phyloP scores from a whole-genome alignment of 2,329 filamentous ascomycete species.

The Cordyceps militaris region DNA sequence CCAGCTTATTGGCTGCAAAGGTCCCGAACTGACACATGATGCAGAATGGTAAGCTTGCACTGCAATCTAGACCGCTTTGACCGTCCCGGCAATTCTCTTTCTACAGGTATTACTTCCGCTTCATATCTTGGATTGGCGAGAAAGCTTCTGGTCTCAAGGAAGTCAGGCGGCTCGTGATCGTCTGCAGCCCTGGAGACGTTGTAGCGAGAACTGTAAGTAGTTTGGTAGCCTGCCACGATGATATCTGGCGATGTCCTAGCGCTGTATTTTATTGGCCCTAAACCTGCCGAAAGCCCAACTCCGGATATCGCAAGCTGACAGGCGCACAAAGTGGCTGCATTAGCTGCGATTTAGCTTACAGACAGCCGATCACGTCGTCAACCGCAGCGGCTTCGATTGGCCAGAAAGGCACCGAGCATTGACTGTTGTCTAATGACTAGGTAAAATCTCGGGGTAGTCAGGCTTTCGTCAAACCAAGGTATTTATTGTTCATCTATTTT shows the following conservation, averaged over 20 bases:
- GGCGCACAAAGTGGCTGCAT: conserved; percentile 1
- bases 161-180: not conserved
- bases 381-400: not conserved
- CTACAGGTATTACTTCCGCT: not conserved
- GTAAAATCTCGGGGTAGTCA: not conserved
- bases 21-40: not conserved
- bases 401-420: not conserved
- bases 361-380: not conserved
- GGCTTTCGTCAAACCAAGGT: not conserved
- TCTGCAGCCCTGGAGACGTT: not conserved
- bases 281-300: not conserved
- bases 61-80: not conserved
- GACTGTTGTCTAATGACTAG: no score
- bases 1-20: not conserved
- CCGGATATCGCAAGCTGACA: not conserved
- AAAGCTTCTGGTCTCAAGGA: not conserved
- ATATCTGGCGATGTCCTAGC: not conserved
- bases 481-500: not conserved
- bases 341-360: conserved; percentile 1
- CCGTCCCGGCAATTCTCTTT: not conserved
- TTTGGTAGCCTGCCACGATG: no score
- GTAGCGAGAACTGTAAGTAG: no score
- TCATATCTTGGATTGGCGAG: not conserved
- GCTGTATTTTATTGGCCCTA: not conserved
- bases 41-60: not conserved